Base-by-base conservation (phyloP, 1,139 yeast genomes). In the Williopsis jadinii region DNA sequence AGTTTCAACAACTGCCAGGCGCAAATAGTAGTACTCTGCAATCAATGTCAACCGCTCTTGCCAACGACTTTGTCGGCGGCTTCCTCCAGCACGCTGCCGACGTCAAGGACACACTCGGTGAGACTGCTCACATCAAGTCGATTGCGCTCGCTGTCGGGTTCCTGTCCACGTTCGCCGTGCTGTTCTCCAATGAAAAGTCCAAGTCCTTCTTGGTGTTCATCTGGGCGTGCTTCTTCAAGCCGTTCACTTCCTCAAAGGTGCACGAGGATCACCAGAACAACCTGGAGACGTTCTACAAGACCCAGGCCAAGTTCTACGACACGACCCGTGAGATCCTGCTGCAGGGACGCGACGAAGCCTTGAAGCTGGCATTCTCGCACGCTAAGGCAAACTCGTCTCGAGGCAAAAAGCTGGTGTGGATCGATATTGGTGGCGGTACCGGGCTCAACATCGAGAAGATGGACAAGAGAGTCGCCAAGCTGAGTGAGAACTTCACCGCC, bases 381-480 rank as follows among this genome's bases (percentile, higher is more conserved):
- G 63, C 80, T 40, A 41, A 40, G 37, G 45, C 49, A 11, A 44
- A 44, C 31, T 45, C 51, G 12, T 10, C 33, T 9, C 35, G 37
- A 24, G 27, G 38, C 3, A 61, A 62, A 41, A 71, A 71, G 42
- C 64, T 82, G 41, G 80, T 84, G 36, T 84, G 95, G 95, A 71
- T 84, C 41, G 95, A 84, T 59, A 72, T 84, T 57, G 95, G 95
- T 40, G 94, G 94, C 34, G 94, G 94, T 27, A 84, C 95, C 6
- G 95, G 95, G 38, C 70, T 81, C 61, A 84, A 84, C 62, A 80
- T 84, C 53, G 94, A 84, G 60, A 71, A 72, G 52, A 84, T 84
- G 95, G 68, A 81, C 58, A 59, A 66, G 39, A 63, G 77, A 36
- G 63, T 73, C 42, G 73, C 80, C 6, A 63, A 79, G 34, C 54